Evolutionary conservation across 106 monocot species (phyloP).

Genomic region (Gastrodia elata): DNA sequence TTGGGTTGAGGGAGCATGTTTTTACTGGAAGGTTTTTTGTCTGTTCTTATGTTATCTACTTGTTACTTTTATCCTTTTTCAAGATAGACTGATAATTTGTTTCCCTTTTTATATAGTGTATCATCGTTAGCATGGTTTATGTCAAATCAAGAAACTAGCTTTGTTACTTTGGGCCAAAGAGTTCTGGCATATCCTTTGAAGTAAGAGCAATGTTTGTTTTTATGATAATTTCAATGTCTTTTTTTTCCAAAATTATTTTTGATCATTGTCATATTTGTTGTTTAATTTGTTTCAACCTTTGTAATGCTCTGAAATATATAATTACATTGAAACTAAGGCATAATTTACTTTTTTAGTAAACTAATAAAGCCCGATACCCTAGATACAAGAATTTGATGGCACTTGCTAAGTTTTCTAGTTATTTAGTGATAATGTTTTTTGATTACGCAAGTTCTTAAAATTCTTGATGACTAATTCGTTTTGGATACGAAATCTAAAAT

Average conservation of each 20-base stretch:
- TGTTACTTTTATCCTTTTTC: neutral
- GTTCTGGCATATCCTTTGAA: constrained; percentile 90
- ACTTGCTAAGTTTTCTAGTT: neutral
- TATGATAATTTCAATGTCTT: neutral
- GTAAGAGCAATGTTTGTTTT: constrained; percentile 31
- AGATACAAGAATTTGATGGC: too few relatives aligned
- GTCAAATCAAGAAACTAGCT: constrained; percentile 98
- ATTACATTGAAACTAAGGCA: neutral
- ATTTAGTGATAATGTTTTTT: constrained; percentile 1
- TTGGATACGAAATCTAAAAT: neutral
- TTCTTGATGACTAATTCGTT: neutral
- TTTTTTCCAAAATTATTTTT: neutral
- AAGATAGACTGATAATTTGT: neutral
- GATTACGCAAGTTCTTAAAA: neutral
- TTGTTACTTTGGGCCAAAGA: constrained; percentile 94
- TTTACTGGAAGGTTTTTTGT: constrained; percentile 83
- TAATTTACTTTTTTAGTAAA: neutral
- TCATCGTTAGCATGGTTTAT: constrained; percentile 92
- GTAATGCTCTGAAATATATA: neutral
- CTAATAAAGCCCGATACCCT: neutral
- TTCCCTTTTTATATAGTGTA: constrained; percentile 39
- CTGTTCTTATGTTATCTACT: neutral
- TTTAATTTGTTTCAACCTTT: neutral
- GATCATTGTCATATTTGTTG: neutral
- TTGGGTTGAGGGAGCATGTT: constrained; percentile 94